These are phyloP conservation scores for Dendrobium officinale DNA, from an alignment of 106 monocot species.

Conservation along the genomic window DNA sequence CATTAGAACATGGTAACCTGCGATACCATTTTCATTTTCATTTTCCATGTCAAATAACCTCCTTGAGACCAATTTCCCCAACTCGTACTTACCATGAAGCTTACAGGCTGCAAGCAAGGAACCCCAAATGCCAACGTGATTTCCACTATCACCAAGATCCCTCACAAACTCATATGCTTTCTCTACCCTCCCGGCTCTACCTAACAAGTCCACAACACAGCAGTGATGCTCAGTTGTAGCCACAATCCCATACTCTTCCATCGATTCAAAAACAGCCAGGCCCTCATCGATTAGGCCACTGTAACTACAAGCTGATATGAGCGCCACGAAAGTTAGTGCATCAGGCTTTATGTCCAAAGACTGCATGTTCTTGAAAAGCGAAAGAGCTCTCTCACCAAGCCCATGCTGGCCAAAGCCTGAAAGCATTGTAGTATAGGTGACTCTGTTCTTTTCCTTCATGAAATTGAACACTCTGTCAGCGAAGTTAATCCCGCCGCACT, in stretches of 20 bases:
- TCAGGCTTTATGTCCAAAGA: constrained; percentile 51
- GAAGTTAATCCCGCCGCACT: constrained; percentile 52
- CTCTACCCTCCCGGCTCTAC: constrained; percentile 77
- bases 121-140: constrained; percentile 69
- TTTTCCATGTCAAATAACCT: constrained; percentile 53
- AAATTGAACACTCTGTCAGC: constrained; percentile 59
- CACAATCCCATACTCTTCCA: constrained; percentile 50
- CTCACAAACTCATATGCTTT: constrained; percentile 70
- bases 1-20: constrained; percentile 70
- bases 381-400: constrained; percentile 54
- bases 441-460: constrained; percentile 53
- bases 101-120: constrained; percentile 78
- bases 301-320: constrained; percentile 79
- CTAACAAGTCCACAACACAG: constrained; percentile 87
- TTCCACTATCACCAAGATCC: constrained; percentile 43
- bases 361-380: constrained; percentile 60
- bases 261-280: constrained; percentile 54
- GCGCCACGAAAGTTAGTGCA: constrained; percentile 61
- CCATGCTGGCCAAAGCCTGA: constrained; percentile 80
- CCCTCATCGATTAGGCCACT: constrained; percentile 80
- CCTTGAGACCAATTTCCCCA: constrained; percentile 55
- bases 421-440: constrained; percentile 85
- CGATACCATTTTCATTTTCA: constrained; percentile 13
- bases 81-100: constrained; percentile 54
- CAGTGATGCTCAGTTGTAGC: constrained; percentile 64